These are phyloP conservation scores for Nothophaeocryptopus gaeumannii DNA, from an alignment of 2,329 filamentous ascomycete genomes.

Conservation along the genomic window DNA sequence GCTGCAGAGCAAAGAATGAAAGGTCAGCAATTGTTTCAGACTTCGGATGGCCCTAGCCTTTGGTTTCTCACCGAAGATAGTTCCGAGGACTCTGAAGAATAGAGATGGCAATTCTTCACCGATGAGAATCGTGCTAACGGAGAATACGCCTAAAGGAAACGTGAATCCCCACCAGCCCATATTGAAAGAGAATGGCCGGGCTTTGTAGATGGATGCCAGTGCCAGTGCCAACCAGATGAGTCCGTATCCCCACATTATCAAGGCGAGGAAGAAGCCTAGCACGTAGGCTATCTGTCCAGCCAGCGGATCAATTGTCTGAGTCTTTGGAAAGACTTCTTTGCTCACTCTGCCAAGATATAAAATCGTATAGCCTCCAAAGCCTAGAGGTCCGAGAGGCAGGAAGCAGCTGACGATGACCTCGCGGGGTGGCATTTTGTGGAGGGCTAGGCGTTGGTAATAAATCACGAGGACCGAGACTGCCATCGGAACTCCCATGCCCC, in stretches of 20 bases:
- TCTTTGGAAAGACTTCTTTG: conserved; percentile 28
- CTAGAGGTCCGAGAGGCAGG: conserved; percentile 63
- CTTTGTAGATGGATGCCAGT: conserved; percentile 42
- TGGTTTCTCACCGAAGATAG: no score
- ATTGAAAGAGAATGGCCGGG: conserved; percentile 56
- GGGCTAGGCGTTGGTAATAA: conserved; percentile 66
- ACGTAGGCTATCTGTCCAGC: conserved; percentile 49
- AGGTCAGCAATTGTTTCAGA: no score
- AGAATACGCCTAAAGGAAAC: conserved; percentile 58
- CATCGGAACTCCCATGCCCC: conserved; percentile 62
- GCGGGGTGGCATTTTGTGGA: conserved; percentile 64
- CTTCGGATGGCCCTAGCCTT: no score
- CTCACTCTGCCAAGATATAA: conserved; percentile 19
- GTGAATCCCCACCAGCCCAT: conserved; percentile 62
- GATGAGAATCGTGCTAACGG: conserved; percentile 47
- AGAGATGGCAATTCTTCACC: conserved; percentile 51
- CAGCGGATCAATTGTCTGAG: conserved; percentile 33
- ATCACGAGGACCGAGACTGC: conserved; percentile 63
- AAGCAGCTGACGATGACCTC: conserved; percentile 68
- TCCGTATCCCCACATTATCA: conserved; percentile 57
- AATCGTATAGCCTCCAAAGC: conserved; percentile 60
- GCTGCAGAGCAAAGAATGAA: no score
- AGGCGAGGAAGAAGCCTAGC: conserved; percentile 53
- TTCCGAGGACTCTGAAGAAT: conserved; percentile 57
- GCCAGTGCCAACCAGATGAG: conserved; percentile 48